Base-by-base conservation (phyloP, 805 yeast genomes). In the Ogataea methanolica region DNA sequence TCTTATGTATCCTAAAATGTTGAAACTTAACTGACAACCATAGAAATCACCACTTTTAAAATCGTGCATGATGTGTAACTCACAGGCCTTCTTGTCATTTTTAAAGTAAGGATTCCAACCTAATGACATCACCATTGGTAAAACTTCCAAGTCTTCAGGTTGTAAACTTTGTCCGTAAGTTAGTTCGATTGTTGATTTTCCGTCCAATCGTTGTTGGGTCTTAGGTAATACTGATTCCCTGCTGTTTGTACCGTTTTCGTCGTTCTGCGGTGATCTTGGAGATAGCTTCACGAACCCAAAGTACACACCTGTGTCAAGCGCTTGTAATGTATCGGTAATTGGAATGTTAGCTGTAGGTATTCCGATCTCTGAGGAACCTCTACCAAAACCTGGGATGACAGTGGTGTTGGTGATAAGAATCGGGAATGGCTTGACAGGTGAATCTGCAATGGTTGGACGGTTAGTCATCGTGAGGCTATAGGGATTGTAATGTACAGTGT, bases 101-200 rank as follows among this genome's bases (percentile, higher is more conserved):
- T 82, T 78, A 69, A 81, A 94, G 63, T 84, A 92, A 36, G 99
- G 98, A 62, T 94, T 94, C 87, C 90, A 88, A 1, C 99, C 99
- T 17, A 94, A 75, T 8, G 96, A 88, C 88, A 92, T 85, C 8
- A 94, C 99, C 83, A 90, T 89, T 0, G 97, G 97, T 23, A 81
- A 70, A 1, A 74, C 74, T 17, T 68, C 67, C n/a, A 61, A 52
- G 43, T 73, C 73, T 2, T 75, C 68, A 37, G 74, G 78, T 3
- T 55, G 58, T 41, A 90, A 67, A 9, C 65, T 57, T 6, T 63
- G 53, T 0, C 96, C 97, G 58, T 78, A 80, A 48, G 80, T 85
- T 61, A 84, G 79, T 35, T 69, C 74, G 15, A 82, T 83, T 23
- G 62, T 60, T 11, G 69, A 54, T 33, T 65, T 64, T 5, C 69